Base-by-base conservation (phyloP, 2,329 filamentous ascomycete species). In the Fusarium sp. region DNA sequence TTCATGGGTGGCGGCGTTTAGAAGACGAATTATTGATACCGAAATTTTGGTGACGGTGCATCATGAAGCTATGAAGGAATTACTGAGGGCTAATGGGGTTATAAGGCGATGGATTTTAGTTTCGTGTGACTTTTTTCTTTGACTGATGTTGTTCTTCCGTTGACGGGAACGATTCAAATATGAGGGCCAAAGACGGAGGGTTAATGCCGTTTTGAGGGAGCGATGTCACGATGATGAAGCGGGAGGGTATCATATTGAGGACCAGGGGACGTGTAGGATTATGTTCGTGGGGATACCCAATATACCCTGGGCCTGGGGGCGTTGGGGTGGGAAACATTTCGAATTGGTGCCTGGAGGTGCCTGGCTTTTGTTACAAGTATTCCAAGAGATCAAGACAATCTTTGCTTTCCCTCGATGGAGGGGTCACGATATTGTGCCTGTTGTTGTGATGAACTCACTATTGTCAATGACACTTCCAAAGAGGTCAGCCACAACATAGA, bases 1-100 rank as follows among this genome's bases (percentile, higher is more conserved):
- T 90, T 91, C 63, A 91, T 91, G 89, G 89, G 89, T 22, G 89
- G 89, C 22, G 89, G 89, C 69, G 89, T 91, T 71, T 91, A 71
- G 74, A 31, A 58, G 16, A 52, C 24, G 40, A 56, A 61, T 29
- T 37, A 47, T 37, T 56, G 6, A 10, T 27, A 63, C 7, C 16
- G 40, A n/a, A 37, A 57, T 20, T 45, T 40, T 20, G 24, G 27
- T 14, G 18, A 42, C 24, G 29, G 4, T 16, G 31, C n/a, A 35
- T 35, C 24, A 75, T 52, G 52, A 75, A 62, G 47, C 27, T 58
- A 71, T 22, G 61, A 62, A 37, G 35, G 35, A 63, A 52, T 58
- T 61, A 29, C 18, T n/a, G 37, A 38, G 64, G 62, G 45, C 22
- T 69, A 61, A 71, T 71, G 64, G 65, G 64, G n/a, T 56, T 61